Conservation (phyloP, 495 filamentous ascomycete genomes). For the Penicillium arizonense region DNA sequence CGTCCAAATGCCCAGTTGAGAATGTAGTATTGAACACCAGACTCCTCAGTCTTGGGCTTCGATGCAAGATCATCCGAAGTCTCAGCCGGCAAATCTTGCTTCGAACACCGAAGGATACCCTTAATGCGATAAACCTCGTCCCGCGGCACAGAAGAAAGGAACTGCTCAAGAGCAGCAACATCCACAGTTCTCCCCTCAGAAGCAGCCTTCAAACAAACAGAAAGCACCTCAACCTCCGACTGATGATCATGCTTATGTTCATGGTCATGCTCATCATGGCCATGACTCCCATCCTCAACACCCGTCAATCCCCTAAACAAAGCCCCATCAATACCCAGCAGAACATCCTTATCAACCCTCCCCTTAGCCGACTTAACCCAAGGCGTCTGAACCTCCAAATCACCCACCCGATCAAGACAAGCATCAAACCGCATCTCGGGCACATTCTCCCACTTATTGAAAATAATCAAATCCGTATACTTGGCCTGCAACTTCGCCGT, state of each 20-base stretch:
- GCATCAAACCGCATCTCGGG: conserved; percentile 74
- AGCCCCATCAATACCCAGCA: conserved; percentile 85
- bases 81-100: conserved; percentile 52
- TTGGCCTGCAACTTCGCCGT: conserved; percentile 82
- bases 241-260: conserved; percentile 55
- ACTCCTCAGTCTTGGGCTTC: conserved; percentile 4
- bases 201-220: conserved; percentile 58
- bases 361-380: conserved; percentile 80
- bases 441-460: conserved; percentile 91
- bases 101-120: conserved; percentile 64
- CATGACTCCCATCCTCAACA: conserved; percentile 11
- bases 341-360: conserved; percentile 67
- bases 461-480: conserved; percentile 90
- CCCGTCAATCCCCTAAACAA: conserved; percentile 58
- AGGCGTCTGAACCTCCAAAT: conserved; percentile 77
- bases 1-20: conserved; percentile 97
- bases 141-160: conserved; percentile 71
- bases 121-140: conserved; percentile 97
- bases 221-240: conserved; percentile 87
- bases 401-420: conserved; percentile 78
- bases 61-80: conserved; percentile 48
- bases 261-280: conserved; percentile 14
- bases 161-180: conserved; percentile 57
- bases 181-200: conserved; percentile 51
- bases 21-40: conserved; percentile 56